Percentiles rank a stretch among this genome's conserved stretches.
Conservation (phyloP, 495 filamentous ascomycete species). For the Trichocladium uniseriatum region DNA sequence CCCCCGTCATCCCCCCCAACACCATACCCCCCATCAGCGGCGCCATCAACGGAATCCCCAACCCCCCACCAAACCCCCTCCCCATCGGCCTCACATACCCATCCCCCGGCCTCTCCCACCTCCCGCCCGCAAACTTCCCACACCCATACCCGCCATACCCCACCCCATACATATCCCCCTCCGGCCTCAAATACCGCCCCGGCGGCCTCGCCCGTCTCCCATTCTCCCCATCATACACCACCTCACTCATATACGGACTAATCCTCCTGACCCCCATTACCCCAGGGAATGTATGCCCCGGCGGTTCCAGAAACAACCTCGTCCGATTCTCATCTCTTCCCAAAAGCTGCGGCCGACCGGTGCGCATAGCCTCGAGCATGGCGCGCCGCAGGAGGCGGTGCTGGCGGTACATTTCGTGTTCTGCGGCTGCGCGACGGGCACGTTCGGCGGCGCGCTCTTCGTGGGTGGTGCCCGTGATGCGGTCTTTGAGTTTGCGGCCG, state of each 20-base stretch:
- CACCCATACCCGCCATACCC: slow-evolving; percentile 21
- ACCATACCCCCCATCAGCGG: slow-evolving; percentile 9
- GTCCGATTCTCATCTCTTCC: slow-evolving; percentile 14
- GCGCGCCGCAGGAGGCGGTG: slow-evolving; percentile 16
- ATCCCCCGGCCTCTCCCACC: slow-evolving; percentile 7
- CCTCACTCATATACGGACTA: slow-evolving; percentile 21
- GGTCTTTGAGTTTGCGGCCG: slow-evolving; percentile 20
- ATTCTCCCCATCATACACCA: slow-evolving; percentile 13
- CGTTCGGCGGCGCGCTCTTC: slow-evolving; percentile 14
- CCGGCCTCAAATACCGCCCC: slow-evolving; percentile 19
- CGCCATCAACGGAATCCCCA: slow-evolving; percentile 11
- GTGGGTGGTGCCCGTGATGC: slow-evolving; percentile 21
- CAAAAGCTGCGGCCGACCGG: slow-evolving; percentile 11
- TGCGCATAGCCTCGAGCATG: slow-evolving; percentile 17
- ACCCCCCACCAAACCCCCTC: slow-evolving; percentile 11
- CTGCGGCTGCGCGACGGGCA: slow-evolving; percentile 2
- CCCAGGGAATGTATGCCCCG: slow-evolving; percentile 16
- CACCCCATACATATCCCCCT: slow-evolving; percentile 19
- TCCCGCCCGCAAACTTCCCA: slow-evolving; percentile 17
- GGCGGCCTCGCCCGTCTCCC: not conserved
- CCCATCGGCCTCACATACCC: slow-evolving; percentile 7
- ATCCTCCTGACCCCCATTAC: slow-evolving; percentile 7
- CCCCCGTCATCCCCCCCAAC: slow-evolving; percentile 8
- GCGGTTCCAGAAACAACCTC: slow-evolving; percentile 21
- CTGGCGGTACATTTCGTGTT: slow-evolving; percentile 20